These are phyloP conservation scores for Cydonia oblonga DNA, from an alignment of 331 rosid species.

Conservation along the genomic window DNA sequence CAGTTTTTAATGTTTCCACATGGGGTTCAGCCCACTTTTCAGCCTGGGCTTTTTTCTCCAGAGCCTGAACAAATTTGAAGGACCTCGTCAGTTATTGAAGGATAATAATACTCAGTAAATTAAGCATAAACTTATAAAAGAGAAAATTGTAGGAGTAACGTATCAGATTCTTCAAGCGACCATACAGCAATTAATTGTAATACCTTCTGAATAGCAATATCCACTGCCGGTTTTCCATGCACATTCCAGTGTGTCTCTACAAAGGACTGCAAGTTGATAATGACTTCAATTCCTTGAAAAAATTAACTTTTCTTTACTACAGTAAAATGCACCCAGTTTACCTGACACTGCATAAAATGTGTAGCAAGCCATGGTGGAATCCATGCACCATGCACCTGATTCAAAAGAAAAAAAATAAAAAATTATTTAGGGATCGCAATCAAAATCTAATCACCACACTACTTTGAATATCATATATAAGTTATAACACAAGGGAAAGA, in stretches of 20 bases:
- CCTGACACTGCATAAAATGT: constrained; percentile 46
- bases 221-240: constrained; percentile 66
- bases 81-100: neutral
- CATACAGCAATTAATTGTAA: constrained; percentile 4
- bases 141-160: neutral
- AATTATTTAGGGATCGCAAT: constrained; percentile 17
- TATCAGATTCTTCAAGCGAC: neutral
- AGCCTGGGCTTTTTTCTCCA: constrained; percentile 62
- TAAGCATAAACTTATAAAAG: neutral
- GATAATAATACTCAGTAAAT: neutral
- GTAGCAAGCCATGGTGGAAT: constrained; percentile 89
- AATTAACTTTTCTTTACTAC: neutral
- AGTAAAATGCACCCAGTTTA: constrained; percentile 10
- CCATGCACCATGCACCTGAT: constrained; percentile 84
- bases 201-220: constrained; percentile 58
- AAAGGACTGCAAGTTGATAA: constrained; percentile 30
- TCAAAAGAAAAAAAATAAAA: constrained; percentile 9
- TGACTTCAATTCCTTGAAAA: constrained; percentile 17
- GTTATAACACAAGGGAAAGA: neutral
- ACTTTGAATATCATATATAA: neutral
- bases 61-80: constrained; percentile 35
- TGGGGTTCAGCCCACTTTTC: constrained; percentile 89
- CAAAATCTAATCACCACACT: neutral
- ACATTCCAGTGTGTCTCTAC: constrained; percentile 51
- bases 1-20: constrained; percentile 57